Base-by-base conservation (phyloP, 2,329 filamentous ascomycete species). In the Tolypocladium paradoxum region DNA sequence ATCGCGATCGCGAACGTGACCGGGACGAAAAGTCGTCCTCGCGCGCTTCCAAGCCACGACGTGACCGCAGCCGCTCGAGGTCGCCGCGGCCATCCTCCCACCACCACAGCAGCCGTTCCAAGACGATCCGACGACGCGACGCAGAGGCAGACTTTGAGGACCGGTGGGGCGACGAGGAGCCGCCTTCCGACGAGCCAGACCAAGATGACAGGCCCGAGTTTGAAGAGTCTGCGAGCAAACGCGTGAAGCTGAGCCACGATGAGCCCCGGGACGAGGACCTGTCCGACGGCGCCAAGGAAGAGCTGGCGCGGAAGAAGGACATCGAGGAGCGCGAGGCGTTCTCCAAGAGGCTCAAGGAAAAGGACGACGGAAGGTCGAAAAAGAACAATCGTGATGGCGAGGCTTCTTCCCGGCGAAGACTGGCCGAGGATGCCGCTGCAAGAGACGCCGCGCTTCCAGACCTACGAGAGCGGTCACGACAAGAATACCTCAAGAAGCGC, bases 401-500 rank as follows among this genome's bases (percentile, higher is more conserved):
- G 48, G 77, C 80, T 18, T 75, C 81, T 9, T 80, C 79, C 1
- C 77, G 84, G 56, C 74, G 85, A 49, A 65, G 59, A 40, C 59
- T 69, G 5, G 68, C 64, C 2, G 67, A 70, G 9, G 84, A 90
- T 65, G 77, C 84, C 4, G 78, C 79, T 37, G 81, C 85, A 7
- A 77, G 86, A 54, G 77, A 77, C 56, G 83, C 84, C 9, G 87
- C 87, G n/a, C 78, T 96, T 66, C 83, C 85, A 3, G 90, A 95
- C 56, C 70, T 96, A 20, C 81, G 93, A 43, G 77, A 93, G 63
- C 82, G 90, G 34, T 95, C 91, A 3, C 82, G 93, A 56, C 91
- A 96, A 65, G 86, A 93, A 59, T 99, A 99, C 65, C 76, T 99
- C 33, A 90, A 90, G 69, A 97, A 99, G 74, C 81, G 93, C 57